Evolutionary conservation across 257 asterid genomes (phyloP), one percentile per base, ranked within the genome.

Genomic region (Rhazya stricta): DNA sequence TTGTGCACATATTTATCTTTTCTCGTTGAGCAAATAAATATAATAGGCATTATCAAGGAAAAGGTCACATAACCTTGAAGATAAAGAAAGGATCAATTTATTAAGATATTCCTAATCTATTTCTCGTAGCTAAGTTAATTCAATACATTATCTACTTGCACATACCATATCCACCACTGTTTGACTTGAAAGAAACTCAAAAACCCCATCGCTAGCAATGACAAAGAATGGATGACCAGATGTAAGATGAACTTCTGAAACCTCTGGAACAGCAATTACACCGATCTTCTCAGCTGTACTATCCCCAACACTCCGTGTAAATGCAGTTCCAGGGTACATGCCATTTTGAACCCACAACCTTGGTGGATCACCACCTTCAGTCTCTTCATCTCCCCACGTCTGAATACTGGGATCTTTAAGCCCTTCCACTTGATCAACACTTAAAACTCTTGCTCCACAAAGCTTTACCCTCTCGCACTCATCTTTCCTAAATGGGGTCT

Each of bases 281-380:
- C 97, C 98, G 73, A 93, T 93, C 79, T 83, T 89, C 91, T 93
- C 98, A 12, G 97, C 97, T 69, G 76, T 83, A 67, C 89, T 84
- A 82, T 93, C 98, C 69, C 98, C 98, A 43, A 93, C 92, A 54
- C 98, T 93, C 13, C 98, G 79, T 0, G 98, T 93, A 82, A 94
- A 94, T 25, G 98, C 98, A 54, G 98, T 94, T 74, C 98, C 98
- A 0, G 98, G 98, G 78, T 89, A 94, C 90, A 88, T 90, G 77
- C 91, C 97, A 77, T 90, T 83, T 72, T 91, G 97, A 37, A 94
- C 94, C 98, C 98, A 94, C 84, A 94, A 69, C 79, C 98, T 84
- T 2, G 98, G 98, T 0, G 98, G 98, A 82, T 94, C 98, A 39
- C 90, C 86, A n/a, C 98, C 97, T 69, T 89, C 97, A 0, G 88